phyloP scores from a whole-genome alignment of 176 grass and related monocot species.

The Miscanthus lutarioriparius region DNA sequence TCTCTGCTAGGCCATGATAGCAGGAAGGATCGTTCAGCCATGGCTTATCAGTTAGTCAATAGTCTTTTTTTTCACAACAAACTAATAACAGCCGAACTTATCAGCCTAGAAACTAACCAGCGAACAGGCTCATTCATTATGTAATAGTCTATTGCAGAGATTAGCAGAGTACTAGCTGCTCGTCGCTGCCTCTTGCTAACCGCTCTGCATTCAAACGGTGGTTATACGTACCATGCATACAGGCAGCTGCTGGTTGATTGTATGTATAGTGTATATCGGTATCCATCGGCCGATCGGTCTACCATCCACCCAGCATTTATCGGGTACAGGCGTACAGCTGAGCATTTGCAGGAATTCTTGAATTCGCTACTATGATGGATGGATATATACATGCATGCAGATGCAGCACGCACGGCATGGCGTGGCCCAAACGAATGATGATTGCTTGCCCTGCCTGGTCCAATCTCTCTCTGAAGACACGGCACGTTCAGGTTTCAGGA shows the following conservation, averaged over 20 bases:
- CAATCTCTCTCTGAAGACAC: neutral
- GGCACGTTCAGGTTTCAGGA: neutral
- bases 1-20: too few relatives aligned
- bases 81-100: too few relatives aligned
- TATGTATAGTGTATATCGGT: neutral
- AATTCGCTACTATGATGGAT: neutral
- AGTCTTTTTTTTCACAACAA: too few relatives aligned
- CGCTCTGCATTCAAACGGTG: neutral
- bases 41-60: too few relatives aligned
- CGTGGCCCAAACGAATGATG: neutral
- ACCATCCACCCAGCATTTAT: neutral
- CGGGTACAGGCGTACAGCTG: neutral
- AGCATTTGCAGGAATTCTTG: neutral
- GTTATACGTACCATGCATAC: too few relatives aligned
- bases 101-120: too few relatives aligned
- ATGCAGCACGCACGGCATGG: too few relatives aligned
- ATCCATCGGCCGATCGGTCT: neutral
- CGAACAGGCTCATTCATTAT: too few relatives aligned
- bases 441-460: neutral
- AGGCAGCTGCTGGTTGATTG: neutral
- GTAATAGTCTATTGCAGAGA: too few relatives aligned
- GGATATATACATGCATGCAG: neutral
- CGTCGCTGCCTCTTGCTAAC: neutral
- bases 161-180: neutral
- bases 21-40: too few relatives aligned